Evolutionary conservation across 2,329 filamentous ascomycete species (phyloP), one percentile per base, ranked within the genome.

Genomic region (Elsinoe necatrix): DNA sequence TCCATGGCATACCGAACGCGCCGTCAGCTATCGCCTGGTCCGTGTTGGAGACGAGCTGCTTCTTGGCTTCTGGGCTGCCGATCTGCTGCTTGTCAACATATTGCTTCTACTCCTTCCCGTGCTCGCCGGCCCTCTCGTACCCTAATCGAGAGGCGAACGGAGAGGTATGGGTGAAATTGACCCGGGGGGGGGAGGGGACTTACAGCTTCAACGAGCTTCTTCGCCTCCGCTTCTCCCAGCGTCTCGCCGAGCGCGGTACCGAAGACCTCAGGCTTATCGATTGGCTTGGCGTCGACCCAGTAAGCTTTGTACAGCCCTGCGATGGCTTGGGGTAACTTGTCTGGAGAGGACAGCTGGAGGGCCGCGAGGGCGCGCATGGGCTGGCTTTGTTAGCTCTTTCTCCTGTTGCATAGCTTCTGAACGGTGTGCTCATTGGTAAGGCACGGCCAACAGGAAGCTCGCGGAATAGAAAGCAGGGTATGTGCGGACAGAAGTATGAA

Each of bases 1-100:
- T 80, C 76, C 79, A 84, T 1, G 81, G 81, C 55, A 84, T 63
- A 1, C 81, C 81, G 71, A 85, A 85, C 1, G 78, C 79, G 1
- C 80, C 81, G 21, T 76, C 72, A 21, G 69, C 67, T 21, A 83
- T 71, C 1, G 80, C 77, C 52, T 65, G 61, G 12, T 80, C 72
- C 1, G 79, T 82, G 58, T 80, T 81, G 21, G 68, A 68, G 4
- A 60, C 63, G 62, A 84, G 63, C 27, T 63, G 58, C 16, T 71
- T 67, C 68, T 82, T 82, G 37, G 72, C 70, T 42, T 77, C 73
- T 4, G 70, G 64, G 23, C 63, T 67, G 58, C 63, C 65, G 31
- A 65, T 63, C 57, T 63, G 58, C 47, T 65, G 20, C 25, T 20
- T 21, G 34, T 54, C 31, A 56, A 34, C 57, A 9, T 6, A 9